Evolutionary conservation across 371 early-diverging fungal genomes (phyloP).

Genomic region (Vairimorpha apis): DNA sequence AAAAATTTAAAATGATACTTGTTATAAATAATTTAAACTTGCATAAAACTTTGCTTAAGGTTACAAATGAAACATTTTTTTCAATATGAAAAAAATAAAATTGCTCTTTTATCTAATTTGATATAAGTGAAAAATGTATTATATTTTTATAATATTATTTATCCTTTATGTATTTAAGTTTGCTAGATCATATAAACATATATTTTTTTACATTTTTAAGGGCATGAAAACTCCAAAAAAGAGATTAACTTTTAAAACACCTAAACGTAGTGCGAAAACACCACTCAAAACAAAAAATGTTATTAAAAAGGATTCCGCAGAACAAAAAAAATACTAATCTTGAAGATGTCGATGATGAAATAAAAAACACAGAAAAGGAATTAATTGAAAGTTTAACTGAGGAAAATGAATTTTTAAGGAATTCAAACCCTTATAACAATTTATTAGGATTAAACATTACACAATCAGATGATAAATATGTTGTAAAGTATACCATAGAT

Average conservation of each 20-base stretch:
- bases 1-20: no score
- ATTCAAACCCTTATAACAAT: slow-evolving; percentile 32
- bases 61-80: no score
- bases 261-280: slow-evolving; percentile 26
- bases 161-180: no score
- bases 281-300: neutral
- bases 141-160: no score
- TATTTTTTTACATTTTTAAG: neutral
- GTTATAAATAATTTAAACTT: no score
- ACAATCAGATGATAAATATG: slow-evolving; percentile 25
- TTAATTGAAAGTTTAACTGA: slow-evolving; percentile 28
- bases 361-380: slow-evolving; percentile 39
- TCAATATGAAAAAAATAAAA: no score
- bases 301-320: neutral
- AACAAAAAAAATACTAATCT: neutral
- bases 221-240: slow-evolving; percentile 41
- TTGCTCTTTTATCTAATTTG: no score
- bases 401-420: slow-evolving; percentile 48
- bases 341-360: slow-evolving; percentile 10
- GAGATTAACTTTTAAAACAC: slow-evolving; percentile 43
- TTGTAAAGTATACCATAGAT: slow-evolving; percentile 18
- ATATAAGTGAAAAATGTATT: no score
- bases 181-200: no score
- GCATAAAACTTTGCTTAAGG: no score
- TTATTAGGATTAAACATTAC: slow-evolving; percentile 46